Base-by-base conservation (phyloP, 768 basidiomycete species). In the Ramaria sp. region DNA sequence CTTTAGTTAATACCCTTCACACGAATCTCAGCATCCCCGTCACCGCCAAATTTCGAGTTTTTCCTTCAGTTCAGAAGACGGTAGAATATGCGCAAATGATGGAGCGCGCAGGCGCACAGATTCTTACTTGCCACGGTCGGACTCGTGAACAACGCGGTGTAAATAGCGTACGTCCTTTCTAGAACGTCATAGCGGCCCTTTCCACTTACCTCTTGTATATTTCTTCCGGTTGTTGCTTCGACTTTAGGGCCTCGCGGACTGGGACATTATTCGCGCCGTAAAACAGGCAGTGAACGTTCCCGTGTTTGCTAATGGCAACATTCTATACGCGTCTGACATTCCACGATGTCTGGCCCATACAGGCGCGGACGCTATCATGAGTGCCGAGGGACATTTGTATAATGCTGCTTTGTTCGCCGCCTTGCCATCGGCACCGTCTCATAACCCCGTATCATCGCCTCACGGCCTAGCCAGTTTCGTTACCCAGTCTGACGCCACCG, bases 301-400 rank as follows among this genome's bases (percentile, higher is more conserved):
- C 3, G 93, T 99, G 4, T 90, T 99, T 67, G 94, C 95, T 0
- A 99, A 99, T 68, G 96, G 96, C 30, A 98, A 97, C 68, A 81
- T 97, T 59, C 82, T 97, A 12, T 91, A 84, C 68, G 79, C 86
- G 45, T 77, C 81, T n/a, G 94, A 98, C 69, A 80, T 97, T 48
- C 75, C 78, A 51, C 72, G 74, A 11, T 97, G 93, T 68, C 71
- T 99, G 33, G 77, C 79, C 22, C 79, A 80, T 50, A 99, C 96
- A 0, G 91, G 92, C 13, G 86, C 83, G 6, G 92, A 96, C 64
- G 95, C 83, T 0, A 84, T 98, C 58, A 96, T 97, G 93, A 85
- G 83, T 43, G 96, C 94, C 1, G 96, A 96, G 71, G 94, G 91
- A 0, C 85, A 94, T 60, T 74, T 99, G 0, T 96, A 96, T 67